Conservation (phyloP, 2,329 filamentous ascomycete genomes). For the Claviceps humidiphila region DNA sequence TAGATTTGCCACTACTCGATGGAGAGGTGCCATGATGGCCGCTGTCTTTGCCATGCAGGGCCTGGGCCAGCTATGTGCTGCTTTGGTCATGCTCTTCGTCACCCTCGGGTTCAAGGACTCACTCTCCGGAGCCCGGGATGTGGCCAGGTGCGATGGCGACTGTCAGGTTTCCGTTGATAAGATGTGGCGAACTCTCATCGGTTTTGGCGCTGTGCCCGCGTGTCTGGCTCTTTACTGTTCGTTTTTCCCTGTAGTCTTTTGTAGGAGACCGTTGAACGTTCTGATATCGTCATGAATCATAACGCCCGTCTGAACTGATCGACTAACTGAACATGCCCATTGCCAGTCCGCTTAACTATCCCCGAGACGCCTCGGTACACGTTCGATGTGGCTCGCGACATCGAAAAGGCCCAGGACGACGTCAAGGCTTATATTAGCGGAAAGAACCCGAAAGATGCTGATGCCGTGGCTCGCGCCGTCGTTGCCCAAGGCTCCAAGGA, state of each 20-base stretch:
- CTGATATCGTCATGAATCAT: neutral
- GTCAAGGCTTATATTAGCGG: conserved; percentile 62
- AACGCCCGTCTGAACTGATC: neutral
- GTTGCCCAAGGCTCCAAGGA: conserved; percentile 36
- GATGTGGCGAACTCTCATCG: conserved; percentile 76
- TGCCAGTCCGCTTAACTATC: conserved; percentile 54
- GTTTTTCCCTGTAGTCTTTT: conserved; percentile 4
- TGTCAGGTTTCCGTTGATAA: conserved; percentile 51
- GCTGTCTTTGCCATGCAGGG: conserved; percentile 82
- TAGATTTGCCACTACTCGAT: conserved; percentile 63
- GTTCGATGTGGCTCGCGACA: conserved; percentile 65
- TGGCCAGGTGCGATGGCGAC: conserved; percentile 36
- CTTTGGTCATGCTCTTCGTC: conserved; percentile 63
- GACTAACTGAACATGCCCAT: neutral
- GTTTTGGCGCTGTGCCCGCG: conserved; percentile 67
- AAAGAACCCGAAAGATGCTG: conserved; percentile 46
- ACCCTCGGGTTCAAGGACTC: conserved; percentile 57
- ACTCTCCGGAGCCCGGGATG: conserved; percentile 36
- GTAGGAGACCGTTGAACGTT: neutral
- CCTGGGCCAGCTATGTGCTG: conserved; percentile 64
- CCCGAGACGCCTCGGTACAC: conserved; percentile 83
- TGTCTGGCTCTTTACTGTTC: conserved; percentile 66
- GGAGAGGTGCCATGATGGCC: conserved; percentile 78
- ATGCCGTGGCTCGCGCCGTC: conserved; percentile 50
- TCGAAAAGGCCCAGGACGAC: conserved; percentile 61